Evolutionary conservation across 148 eudicot genomes (phyloP), one percentile per base, ranked within the genome.

Genomic region (Vaccinium vitisidaea): DNA sequence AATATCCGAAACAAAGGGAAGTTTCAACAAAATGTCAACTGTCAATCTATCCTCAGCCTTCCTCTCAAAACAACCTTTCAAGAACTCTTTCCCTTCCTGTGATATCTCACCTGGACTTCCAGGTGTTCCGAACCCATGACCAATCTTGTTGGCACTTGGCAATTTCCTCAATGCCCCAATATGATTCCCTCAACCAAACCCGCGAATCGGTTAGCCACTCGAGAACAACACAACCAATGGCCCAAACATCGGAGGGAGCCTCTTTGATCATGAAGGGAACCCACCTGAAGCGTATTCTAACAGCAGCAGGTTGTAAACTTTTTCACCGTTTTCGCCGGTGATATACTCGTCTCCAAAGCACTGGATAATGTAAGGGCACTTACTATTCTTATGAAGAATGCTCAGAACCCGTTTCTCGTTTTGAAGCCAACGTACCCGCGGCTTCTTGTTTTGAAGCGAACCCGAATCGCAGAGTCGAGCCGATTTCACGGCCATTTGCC

Each of bases 281-380:
- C 92, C n/a, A 23, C 92, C 92, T 3, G 88, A 85, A 39, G 88
- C 90, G 82, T 90, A 87, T 75, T 90, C 92, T 80, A 88, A 49
- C 80, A 88, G 46, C 80, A 90, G 55, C n/a, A n/a, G n/a, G 71
- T 90, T 88, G n/a, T 86, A 90, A 7, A 79, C 89, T 80, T 83
- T 88, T 23, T 74, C 76, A 16, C 88, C 89, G 46, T 85, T 83
- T 25, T 76, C 81, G 2, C 85, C 82, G 7, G 2, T 78, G 0
- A 90, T 88, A 11, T 73, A 83, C 80, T 90, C 92, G 0, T 87
- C 90, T 5, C 90, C 90, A 36, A 67, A 90, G 71, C 92, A 88
- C 65, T 65, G 23, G 71, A 90, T 88, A 27, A 90, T 76, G 19
- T 86, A 11, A 19, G 86, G 81, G 46, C 90, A 85, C 12, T 84